Percentiles rank a stretch among this genome's conserved stretches.
phyloP scores from a whole-genome alignment of 805 yeast genomes.

The Yarrowia deformans region DNA sequence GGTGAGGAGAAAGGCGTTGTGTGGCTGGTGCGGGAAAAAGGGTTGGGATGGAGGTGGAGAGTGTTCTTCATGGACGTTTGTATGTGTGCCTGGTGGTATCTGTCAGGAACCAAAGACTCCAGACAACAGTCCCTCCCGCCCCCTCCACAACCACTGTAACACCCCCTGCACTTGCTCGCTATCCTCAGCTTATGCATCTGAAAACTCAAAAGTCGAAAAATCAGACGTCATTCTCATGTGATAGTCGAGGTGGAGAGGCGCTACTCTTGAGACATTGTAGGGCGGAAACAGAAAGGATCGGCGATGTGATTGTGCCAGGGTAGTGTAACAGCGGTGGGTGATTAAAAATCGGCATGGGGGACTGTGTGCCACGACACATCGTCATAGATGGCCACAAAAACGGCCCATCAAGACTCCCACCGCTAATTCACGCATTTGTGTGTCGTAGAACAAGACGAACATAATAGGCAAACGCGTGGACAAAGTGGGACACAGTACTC shows the following conservation, averaged over 20 bases:
- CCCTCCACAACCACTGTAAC: not conserved
- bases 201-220: conserved; percentile 21
- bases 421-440: no score
- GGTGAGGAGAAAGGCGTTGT: not conserved
- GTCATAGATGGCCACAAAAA: no score
- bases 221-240: conserved; percentile 38
- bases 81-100: no score
- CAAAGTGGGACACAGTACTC: not conserved
- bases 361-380: no score
- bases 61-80: no score
- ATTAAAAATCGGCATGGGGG: not conserved
- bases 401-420: no score
- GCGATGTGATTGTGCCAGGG: conserved; percentile 16
- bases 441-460: not conserved
- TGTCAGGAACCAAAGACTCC: no score
- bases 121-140: no score
- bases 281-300: not conserved
- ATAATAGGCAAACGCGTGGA: conserved; percentile 6
- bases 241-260: conserved; percentile 34
- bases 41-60: no score
- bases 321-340: not conserved
- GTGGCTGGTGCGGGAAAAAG: no score
- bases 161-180: conserved; percentile 14
- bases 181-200: conserved; percentile 13
- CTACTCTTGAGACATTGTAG: conserved; percentile 20